Conservation (phyloP, 2,329 filamentous ascomycete species). For the Venturiaceae sp. region DNA sequence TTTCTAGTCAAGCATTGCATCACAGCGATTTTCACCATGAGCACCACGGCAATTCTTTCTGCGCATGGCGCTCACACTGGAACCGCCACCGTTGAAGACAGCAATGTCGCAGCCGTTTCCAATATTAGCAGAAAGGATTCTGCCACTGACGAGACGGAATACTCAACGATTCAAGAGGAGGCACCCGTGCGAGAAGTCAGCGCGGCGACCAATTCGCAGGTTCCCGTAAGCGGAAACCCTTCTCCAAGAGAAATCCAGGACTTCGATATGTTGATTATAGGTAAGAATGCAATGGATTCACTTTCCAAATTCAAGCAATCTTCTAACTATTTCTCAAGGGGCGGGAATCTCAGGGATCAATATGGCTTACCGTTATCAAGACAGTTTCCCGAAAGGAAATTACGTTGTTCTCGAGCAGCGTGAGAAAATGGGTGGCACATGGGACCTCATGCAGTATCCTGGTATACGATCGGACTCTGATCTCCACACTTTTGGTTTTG, state of each 20-base stretch:
- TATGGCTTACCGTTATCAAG: slow-evolving; percentile 57
- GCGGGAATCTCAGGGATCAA: slow-evolving; percentile 71
- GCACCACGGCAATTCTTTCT: neutral
- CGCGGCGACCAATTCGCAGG: neutral
- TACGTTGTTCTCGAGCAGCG: slow-evolving; percentile 63
- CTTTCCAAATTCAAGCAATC: no score
- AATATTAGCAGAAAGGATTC: neutral
- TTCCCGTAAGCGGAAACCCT: no score
- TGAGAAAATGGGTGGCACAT: slow-evolving; percentile 60
- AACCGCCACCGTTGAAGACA: neutral
- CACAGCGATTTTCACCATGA: no score
- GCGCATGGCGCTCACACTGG: neutral
- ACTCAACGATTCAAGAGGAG: neutral
- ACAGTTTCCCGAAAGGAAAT: slow-evolving; percentile 41
- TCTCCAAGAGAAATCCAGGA: slow-evolving; percentile 7
- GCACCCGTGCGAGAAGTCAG: neutral
- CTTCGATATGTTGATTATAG: slow-evolving; percentile 50
- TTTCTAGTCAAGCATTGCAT: neutral
- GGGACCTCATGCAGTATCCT: slow-evolving; percentile 69
- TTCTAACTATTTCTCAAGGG: no score
- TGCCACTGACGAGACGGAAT: neutral
- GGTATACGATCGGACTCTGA: slow-evolving; percentile 49
- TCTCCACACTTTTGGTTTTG: slow-evolving; percentile 46
- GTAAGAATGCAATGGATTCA: no score
- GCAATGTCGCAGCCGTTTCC: neutral